Base-by-base conservation (phyloP, 148 eudicot genomes). In the Rheum nobile region DNA sequence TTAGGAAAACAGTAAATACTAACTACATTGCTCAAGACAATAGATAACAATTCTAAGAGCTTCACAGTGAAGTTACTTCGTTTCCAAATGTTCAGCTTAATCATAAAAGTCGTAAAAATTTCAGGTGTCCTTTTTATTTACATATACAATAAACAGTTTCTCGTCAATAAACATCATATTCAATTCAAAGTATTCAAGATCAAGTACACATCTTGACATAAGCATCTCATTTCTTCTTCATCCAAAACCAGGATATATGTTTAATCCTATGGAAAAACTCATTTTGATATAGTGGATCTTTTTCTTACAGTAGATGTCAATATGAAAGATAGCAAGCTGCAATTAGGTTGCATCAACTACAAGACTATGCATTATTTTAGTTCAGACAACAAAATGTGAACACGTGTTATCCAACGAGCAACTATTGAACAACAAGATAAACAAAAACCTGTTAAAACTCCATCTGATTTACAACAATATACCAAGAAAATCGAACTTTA, bases 401-500 rank as follows among this genome's bases (percentile, higher is more conserved):
- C n/a, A n/a, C 8, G n/a, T 50, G 19, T 50, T 21, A 50, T 50
- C 22, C 8, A 50, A 46, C 14, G 14, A 46, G 4, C 19, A 16
- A 46, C n/a, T n/a, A n/a, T n/a, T n/a, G n/a, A n/a, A n/a, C n/a
- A n/a, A n/a, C n/a, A n/a, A n/a, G n/a, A n/a, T n/a, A n/a, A n/a
- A n/a, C n/a, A n/a, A n/a, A n/a, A n/a, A n/a, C n/a, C n/a, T n/a
- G n/a, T n/a, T n/a, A n/a, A n/a, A n/a, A n/a, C n/a, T n/a, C n/a
- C n/a, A n/a, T n/a, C n/a, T n/a, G n/a, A n/a, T n/a, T n/a, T n/a
- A 55, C 29, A 55, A 11, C 69, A 32, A 14, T 1, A 59, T 28
- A 31, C n/a, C n/a, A 29, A 29, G 5, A 11, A 22, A 42, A 63
- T 31, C 9, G 31, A 65, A 6, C 70, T 65, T n/a, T 77, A 85